Conservation (phyloP, 805 yeast species). For the Pichia eremophila region DNA sequence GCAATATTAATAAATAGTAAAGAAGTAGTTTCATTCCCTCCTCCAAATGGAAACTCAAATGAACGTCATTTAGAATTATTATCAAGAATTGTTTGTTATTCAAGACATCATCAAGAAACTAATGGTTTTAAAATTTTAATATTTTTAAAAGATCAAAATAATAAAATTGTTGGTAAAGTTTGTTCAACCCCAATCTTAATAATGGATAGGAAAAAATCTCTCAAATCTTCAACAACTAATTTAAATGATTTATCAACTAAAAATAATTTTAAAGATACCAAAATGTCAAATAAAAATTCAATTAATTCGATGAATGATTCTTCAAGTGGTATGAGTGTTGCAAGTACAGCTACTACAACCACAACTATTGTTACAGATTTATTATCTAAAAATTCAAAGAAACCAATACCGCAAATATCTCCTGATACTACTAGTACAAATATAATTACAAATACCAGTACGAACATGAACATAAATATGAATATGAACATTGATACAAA, state of each 20-base stretch:
- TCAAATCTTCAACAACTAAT: slow-evolving; percentile 14
- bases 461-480: too few species aligned
- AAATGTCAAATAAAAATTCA: slow-evolving; percentile 7
- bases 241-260: neutral
- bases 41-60: slow-evolving; percentile 33
- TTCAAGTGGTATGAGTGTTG: slow-evolving; percentile 21
- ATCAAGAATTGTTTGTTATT: slow-evolving; percentile 86
- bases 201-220: slow-evolving; percentile 83
- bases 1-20: slow-evolving; percentile 88
- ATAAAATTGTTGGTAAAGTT: slow-evolving; percentile 61
- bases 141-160: slow-evolving; percentile 51
- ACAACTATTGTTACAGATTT: neutral
- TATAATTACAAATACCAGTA: neutral
- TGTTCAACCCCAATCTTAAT: slow-evolving; percentile 73
- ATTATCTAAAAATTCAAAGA: neutral
- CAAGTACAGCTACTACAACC: slow-evolving; percentile 7
- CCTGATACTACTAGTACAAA: neutral
- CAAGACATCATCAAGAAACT: slow-evolving; percentile 89
- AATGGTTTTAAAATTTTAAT: slow-evolving; percentile 72
- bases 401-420: neutral
- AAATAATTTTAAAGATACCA: neutral
- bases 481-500: too few species aligned
- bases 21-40: slow-evolving; percentile 69
- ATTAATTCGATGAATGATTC: slow-evolving; percentile 28
- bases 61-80: slow-evolving; percentile 37